Conservation (phyloP, 208 protist genomes). For the Trypanosomatidae sp. region DNA sequence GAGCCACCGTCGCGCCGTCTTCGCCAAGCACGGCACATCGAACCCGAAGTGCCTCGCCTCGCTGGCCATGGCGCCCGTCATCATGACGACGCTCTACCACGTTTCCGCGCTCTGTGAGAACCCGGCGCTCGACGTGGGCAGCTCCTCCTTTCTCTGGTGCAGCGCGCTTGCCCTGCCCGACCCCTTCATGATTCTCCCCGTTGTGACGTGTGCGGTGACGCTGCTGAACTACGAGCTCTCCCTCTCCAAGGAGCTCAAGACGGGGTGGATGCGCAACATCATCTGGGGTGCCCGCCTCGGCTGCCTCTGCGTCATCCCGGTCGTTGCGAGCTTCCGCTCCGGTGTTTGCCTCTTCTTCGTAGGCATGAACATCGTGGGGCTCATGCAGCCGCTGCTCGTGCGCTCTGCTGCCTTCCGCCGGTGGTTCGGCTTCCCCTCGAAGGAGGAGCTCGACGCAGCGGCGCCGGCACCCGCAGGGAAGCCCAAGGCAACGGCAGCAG, state of each 20-base stretch:
- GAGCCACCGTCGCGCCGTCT: conserved; percentile 76
- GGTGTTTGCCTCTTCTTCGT: conserved; percentile 89
- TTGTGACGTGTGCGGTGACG: conserved; percentile 57
- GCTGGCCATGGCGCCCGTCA: conserved; percentile 58
- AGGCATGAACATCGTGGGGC: conserved; percentile 77
- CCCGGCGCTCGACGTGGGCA: conserved; percentile 52
- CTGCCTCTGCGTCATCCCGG: conserved; percentile 68
- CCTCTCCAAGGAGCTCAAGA: conserved; percentile 63
- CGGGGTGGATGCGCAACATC: conserved; percentile 79
- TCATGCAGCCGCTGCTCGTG: conserved; percentile 81
- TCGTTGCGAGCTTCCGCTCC: conserved; percentile 52
- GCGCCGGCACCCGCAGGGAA: no score
- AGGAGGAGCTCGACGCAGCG: conserved; percentile 9
- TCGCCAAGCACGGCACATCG: conserved; percentile 66
- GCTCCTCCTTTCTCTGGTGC: conserved; percentile 80
- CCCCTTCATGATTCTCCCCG: conserved; percentile 66
- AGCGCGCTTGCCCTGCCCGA: conserved; percentile 70
- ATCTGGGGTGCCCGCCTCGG: conserved; percentile 79
- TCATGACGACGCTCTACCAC: conserved; percentile 62
- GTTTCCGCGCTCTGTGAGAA: conserved; percentile 64
- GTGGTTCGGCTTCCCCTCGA: conserved; percentile 53
- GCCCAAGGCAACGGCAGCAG: no score
- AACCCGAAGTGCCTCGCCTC: conserved; percentile 66
- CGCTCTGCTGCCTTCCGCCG: conserved; percentile 44
- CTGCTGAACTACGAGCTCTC: conserved; percentile 89